Percentiles rank a stretch among this genome's conserved stretches.
phyloP scores from a whole-genome alignment of 2,329 filamentous ascomycete genomes.

The Dothideomycetes sp. region DNA sequence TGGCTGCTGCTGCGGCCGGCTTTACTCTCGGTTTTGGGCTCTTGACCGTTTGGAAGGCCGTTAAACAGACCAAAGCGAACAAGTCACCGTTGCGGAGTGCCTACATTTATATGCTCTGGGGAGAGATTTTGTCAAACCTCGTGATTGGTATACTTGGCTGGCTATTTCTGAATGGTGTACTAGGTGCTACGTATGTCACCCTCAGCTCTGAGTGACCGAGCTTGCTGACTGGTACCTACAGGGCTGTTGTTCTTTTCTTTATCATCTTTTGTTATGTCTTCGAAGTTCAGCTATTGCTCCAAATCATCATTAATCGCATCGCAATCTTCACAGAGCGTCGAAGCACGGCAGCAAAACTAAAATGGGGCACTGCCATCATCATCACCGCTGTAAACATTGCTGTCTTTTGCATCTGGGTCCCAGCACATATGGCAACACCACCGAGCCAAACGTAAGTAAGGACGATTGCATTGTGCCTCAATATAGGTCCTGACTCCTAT shows the following conservation, averaged over 20 bases:
- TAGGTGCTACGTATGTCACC: constrained; percentile 1
- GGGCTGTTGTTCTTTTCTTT: constrained; percentile 16
- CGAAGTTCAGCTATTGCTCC: constrained; percentile 15
- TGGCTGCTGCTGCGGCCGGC: constrained; percentile 15
- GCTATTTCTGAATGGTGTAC: constrained; percentile 6
- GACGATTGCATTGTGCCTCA: neutral
- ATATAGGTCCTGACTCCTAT: neutral
- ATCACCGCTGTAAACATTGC: constrained; percentile 25
- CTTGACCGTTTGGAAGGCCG: constrained; percentile 29
- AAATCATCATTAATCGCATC: constrained; percentile 28
- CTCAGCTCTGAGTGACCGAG: neutral
- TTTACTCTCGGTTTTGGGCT: constrained; percentile 32
- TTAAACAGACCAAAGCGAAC: constrained; percentile 21
- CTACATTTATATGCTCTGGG: constrained; percentile 36
- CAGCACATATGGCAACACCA: constrained; percentile 24
- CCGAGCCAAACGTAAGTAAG: constrained; percentile 4
- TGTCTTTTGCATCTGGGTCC: constrained; percentile 25
- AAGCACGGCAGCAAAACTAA: constrained; percentile 19
- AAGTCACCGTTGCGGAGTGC: constrained; percentile 4
- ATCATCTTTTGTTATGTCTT: constrained; percentile 9
- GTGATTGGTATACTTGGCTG: constrained; percentile 31
- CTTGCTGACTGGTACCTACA: neutral
- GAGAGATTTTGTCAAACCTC: constrained; percentile 32
- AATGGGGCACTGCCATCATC: constrained; percentile 24
- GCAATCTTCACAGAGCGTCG: constrained; percentile 16